These are phyloP conservation scores for Pythium dissimile DNA, from an alignment of 352 stramenopile genomes.

Conservation along the genomic window DNA sequence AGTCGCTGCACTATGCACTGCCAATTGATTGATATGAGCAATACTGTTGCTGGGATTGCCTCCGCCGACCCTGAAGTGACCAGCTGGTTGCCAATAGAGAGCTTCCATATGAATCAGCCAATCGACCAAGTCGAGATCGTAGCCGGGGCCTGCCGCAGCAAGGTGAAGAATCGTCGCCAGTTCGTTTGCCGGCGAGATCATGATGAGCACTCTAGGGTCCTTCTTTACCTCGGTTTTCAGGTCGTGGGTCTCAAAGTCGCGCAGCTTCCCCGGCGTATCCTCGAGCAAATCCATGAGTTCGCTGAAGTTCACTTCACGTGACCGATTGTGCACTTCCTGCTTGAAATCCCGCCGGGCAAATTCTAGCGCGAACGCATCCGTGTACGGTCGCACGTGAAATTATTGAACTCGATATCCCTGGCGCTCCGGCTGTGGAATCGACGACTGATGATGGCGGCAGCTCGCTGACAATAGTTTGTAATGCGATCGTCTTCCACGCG, in stretches of 20 bases:
- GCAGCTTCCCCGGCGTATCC: background rate
- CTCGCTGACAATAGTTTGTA: background rate
- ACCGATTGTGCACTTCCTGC: background rate
- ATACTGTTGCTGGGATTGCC: no score
- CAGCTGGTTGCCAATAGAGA: conserved; percentile 7
- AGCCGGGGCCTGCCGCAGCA: conserved; percentile 23
- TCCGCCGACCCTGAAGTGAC: no score
- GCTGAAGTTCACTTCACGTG: background rate
- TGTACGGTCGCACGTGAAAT: conserved; percentile 5
- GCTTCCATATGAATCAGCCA: conserved; percentile 33
- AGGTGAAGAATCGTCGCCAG: conserved; percentile 17
- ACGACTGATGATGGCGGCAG: conserved; percentile 1
- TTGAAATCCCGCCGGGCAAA: conserved; percentile 14
- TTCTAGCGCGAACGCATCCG: conserved; percentile 15
- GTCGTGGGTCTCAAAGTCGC: background rate
- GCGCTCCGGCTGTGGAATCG: background rate
- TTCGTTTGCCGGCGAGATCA: background rate
- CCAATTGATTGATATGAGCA: background rate
- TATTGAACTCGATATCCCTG: background rate
- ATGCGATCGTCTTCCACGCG: background rate
- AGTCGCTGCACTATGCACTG: conserved; percentile 7
- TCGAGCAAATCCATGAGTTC: conserved; percentile 22
- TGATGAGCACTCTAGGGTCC: background rate
- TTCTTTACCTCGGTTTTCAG: conserved; percentile 8
- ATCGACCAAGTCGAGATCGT: conserved; percentile 27